Percentiles rank a stretch among this genome's conserved stretches.
These are phyloP conservation scores for Fusarium nygamai DNA, from an alignment of 2,329 filamentous ascomycete genomes.

Conservation along the genomic window DNA sequence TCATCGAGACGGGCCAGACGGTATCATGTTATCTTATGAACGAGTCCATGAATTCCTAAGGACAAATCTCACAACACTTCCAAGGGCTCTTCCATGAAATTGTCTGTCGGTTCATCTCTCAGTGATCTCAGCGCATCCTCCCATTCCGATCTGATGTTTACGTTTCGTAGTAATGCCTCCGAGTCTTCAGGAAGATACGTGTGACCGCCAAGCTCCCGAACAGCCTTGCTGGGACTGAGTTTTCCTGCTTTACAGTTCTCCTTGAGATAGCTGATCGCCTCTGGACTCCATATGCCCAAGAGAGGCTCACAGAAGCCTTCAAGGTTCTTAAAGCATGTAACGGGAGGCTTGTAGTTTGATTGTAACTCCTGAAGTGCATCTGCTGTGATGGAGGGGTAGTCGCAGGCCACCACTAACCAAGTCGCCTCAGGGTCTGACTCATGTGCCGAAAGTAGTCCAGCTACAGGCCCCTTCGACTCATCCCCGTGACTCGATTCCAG, in stretches of 20 bases:
- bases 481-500: not conserved
- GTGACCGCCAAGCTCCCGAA: not conserved
- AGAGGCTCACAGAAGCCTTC: not conserved
- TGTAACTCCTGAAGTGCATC: rapidly evolving
- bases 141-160: not conserved
- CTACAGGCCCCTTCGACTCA: not conserved
- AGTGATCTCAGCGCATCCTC: rapidly evolving
- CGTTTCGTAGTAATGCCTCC: not conserved
- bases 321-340: not conserved
- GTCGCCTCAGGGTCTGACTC: not conserved
- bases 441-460: not conserved
- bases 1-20: not conserved
- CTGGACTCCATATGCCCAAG: not conserved
- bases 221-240: not conserved
- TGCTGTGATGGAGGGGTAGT: not conserved
- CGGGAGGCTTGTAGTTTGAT: not conserved
- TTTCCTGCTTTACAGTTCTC: not conserved
- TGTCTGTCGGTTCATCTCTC: not conserved
- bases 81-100: not conserved
- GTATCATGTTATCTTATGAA: not conserved
- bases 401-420: not conserved
- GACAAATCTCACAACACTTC: not conserved
- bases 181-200: not conserved
- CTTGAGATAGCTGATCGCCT: not conserved
- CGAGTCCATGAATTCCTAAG: not conserved